A percentile compares a stretch with the other conserved stretches of the same genome.
Evolutionary conservation across 148 eudicot species (phyloP).

Genomic region (Vaccinium corymbosum): DNA sequence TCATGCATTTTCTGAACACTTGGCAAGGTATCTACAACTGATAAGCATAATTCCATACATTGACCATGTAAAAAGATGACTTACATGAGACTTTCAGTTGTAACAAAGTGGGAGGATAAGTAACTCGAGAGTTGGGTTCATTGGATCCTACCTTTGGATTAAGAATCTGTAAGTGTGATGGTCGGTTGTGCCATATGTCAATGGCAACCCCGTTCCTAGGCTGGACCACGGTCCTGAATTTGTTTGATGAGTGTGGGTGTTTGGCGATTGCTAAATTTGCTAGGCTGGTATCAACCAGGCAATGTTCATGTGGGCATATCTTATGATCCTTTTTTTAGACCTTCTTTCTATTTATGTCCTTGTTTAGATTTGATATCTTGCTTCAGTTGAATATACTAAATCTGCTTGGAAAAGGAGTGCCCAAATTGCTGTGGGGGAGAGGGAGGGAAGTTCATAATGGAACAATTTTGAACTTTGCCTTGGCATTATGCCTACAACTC

Average conservation of each 20-base stretch:
- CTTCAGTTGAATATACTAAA: not conserved
- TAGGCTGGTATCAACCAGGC: not conserved
- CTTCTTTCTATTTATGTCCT: not conserved
- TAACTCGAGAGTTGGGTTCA: not conserved
- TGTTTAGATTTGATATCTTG: not conserved
- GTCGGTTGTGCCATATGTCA: not conserved
- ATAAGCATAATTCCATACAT: not conserved
- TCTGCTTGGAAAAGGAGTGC: not conserved
- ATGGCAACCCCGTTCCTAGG: too few species aligned
- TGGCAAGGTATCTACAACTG: conserved; percentile 63
- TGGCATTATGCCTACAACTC: not conserved
- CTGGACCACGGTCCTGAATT: too few species aligned
- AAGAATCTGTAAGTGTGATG: not conserved
- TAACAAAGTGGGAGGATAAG: not conserved
- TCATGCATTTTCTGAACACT: conserved; percentile 97
- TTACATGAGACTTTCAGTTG: not conserved
- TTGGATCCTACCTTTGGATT: not conserved
- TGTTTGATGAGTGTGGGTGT: not conserved
- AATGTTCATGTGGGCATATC: not conserved
- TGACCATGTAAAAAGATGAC: not conserved
- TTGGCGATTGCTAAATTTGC: not conserved
- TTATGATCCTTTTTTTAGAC: not conserved
- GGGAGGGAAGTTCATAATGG: not conserved
- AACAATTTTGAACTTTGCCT: not conserved
- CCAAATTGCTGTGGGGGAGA: not conserved